Conservation (phyloP, 2,329 filamentous ascomycete species). For the Trichoderma atrobrunneum region DNA sequence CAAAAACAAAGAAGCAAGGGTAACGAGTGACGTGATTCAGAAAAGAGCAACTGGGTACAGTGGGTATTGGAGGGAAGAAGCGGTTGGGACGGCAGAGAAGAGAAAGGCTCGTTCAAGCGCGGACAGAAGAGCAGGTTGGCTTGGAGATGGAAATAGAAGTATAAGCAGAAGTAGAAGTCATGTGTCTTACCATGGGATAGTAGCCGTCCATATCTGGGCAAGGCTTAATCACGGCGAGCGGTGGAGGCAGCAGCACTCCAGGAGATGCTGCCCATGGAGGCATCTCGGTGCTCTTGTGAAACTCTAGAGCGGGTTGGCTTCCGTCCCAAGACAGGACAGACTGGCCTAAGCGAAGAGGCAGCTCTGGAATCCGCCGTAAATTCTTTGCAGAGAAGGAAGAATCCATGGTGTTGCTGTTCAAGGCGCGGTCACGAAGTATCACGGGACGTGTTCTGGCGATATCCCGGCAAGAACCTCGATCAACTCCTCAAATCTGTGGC, state of each 20-base stretch:
- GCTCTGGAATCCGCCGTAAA: neutral
- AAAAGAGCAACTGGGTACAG: slow-evolving; percentile 28
- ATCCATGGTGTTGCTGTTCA: neutral
- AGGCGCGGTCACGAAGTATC: neutral
- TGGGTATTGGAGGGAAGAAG: slow-evolving; percentile 19
- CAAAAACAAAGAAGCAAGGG: slow-evolving; percentile 28
- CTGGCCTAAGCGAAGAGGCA: neutral
- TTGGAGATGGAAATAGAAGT: neutral
- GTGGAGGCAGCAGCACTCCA: slow-evolving; percentile 2
- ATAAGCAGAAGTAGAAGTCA: neutral
- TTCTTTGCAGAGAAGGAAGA: slow-evolving; percentile 5
- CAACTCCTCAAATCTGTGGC: neutral
- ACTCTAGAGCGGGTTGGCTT: slow-evolving; percentile 7
- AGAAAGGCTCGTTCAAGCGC: slow-evolving; percentile 1
- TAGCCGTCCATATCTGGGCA: neutral
- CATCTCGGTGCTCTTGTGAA: neutral
- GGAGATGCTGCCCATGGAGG: neutral
- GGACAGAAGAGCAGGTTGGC: neutral
- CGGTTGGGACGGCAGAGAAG: slow-evolving; percentile 1
- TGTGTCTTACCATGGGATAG: slow-evolving; percentile 10
- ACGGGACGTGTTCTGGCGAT: neutral
- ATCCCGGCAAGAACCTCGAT: slow-evolving; percentile 1
- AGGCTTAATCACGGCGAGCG: neutral
- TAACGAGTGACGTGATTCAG: slow-evolving; percentile 16
- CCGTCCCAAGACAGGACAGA: slow-evolving; percentile 1